These are phyloP conservation scores for Nidula niveotomentosa DNA, from an alignment of 1,284 basidiomycete genomes.

Conservation along the genomic window DNA sequence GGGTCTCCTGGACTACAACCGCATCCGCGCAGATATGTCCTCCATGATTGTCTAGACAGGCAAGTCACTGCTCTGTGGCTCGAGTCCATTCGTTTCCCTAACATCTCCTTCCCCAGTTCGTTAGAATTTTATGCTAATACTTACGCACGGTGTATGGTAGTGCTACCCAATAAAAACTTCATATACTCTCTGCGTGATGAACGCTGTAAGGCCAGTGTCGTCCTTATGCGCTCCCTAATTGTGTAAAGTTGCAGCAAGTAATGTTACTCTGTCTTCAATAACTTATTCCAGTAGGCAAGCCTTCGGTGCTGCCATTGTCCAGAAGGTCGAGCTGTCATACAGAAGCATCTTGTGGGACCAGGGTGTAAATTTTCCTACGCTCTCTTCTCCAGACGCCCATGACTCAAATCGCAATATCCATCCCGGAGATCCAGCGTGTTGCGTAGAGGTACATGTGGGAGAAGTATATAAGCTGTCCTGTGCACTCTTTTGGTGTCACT, in stretches of 20 bases:
- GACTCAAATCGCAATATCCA: background rate
- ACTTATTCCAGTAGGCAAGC: no score
- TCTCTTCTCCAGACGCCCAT: background rate
- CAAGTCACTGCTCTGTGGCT: background rate
- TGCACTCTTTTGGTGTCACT: no score
- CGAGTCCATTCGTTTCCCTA: background rate
- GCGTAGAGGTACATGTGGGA: no score
- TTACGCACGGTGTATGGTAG: background rate
- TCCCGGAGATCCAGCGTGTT: background rate
- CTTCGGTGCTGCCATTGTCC: no score
- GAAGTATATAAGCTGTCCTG: no score
- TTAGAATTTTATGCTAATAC: background rate
- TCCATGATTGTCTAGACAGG: constrained; percentile 69
- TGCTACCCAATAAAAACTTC: no score
- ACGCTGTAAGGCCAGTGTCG: no score
- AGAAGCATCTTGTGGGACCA: background rate
- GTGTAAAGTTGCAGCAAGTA: no score
- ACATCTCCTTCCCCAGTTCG: background rate
- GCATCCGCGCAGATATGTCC: constrained; percentile 79
- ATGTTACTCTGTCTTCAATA: no score
- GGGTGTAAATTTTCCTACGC: background rate
- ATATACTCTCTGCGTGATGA: no score
- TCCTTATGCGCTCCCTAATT: no score
- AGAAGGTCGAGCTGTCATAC: background rate
- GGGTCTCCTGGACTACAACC: constrained; percentile 86